A percentile compares a stretch with the other conserved stretches of the same genome.
Evolutionary conservation across 78 protist genomes (phyloP).

Genomic region (Bigelowiella natans): DNA sequence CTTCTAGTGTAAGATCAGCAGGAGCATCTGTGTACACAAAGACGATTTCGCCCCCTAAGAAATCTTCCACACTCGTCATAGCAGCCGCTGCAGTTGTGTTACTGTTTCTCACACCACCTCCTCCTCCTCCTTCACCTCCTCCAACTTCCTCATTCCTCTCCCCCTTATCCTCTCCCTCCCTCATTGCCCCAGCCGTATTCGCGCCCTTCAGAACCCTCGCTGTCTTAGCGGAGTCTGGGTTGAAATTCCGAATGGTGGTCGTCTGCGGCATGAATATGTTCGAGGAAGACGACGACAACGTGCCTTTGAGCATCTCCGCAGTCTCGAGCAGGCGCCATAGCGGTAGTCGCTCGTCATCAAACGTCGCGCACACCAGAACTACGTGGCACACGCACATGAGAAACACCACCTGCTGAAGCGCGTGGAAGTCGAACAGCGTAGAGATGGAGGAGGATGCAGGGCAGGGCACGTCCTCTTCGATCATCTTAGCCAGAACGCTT

Average conservation of each 20-base stretch:
- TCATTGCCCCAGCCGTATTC: no score
- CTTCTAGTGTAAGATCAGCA: no score
- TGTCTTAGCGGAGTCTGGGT: neutral
- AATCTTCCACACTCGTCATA: no score
- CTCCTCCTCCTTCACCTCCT: no score
- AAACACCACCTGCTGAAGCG: neutral
- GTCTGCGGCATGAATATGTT: neutral
- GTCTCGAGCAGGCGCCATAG: neutral
- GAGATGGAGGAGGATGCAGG: neutral
- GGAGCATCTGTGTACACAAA: no score
- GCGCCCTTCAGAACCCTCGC: neutral
- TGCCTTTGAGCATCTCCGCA: neutral
- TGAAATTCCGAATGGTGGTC: neutral
- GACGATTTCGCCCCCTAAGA: no score
- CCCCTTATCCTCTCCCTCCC: no score
- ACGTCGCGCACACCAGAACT: neutral
- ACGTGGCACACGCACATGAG: slow-evolving; percentile 14
- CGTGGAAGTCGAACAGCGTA: neutral
- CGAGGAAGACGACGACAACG: neutral
- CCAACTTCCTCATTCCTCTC: no score
- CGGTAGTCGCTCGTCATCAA: neutral
- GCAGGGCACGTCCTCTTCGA: neutral
- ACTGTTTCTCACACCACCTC: no score
- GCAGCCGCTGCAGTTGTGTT: no score
- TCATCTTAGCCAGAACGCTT: neutral